A percentile compares a stretch with the other conserved stretches of the same genome.
Conservation (phyloP, 805 yeast genomes). For the Candida glaebosa region DNA sequence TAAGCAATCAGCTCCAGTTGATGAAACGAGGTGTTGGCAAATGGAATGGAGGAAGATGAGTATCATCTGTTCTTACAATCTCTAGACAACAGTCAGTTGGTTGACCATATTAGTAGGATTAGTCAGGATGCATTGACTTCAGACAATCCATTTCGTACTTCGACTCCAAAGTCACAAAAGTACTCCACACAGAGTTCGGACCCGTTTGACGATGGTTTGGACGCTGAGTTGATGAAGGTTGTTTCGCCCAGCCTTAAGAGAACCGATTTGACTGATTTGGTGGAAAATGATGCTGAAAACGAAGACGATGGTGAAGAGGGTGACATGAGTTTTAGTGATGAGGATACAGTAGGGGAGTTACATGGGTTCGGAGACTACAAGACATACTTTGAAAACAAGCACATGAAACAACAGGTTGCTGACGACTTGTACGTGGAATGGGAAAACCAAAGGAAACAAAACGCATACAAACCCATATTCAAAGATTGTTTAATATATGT, state of each 20-base stretch:
- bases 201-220: constrained; percentile 22
- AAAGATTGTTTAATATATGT: constrained; percentile 65
- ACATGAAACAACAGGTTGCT: constrained; percentile 55
- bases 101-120: constrained; percentile 14
- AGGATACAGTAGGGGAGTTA: constrained; percentile 20
- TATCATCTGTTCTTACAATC: constrained; percentile 15
- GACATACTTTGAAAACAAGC: constrained; percentile 62
- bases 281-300: not conserved
- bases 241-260: not conserved
- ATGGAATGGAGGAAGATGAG: constrained; percentile 3
- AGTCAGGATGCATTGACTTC: constrained; percentile 11
- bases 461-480: constrained; percentile 43
- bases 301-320: not conserved
- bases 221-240: constrained; percentile 12
- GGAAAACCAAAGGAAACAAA: constrained; percentile 35
- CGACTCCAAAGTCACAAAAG: not conserved
- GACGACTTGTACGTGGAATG: constrained; percentile 50
- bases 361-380: constrained; percentile 63
- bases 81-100: constrained; percentile 17
- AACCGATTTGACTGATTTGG: not conserved
- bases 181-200: constrained; percentile 12
- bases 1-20: no score
- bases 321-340: no score
- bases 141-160: not conserved
- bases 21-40: no score